Conservation (phyloP, 202 grass and related monocot species). For the Sporobolus alterniflorus region DNA sequence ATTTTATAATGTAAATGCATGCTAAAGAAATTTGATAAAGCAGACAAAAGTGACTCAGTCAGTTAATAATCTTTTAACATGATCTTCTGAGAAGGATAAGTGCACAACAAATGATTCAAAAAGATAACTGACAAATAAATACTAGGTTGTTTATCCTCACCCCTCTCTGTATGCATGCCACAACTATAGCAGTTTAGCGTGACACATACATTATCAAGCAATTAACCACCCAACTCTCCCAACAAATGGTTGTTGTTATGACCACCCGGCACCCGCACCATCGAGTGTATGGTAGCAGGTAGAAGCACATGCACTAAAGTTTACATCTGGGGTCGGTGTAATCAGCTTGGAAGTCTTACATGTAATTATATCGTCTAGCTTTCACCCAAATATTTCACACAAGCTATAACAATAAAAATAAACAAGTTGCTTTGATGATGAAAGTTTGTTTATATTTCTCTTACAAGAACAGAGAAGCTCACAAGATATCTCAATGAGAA, state of each 20-base stretch:
- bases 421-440: too few species aligned
- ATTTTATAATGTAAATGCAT: not conserved
- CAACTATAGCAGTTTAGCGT: not conserved
- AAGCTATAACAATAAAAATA: too few species aligned
- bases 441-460: too few species aligned
- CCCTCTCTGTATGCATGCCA: not conserved
- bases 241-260: slow-evolving; percentile 21
- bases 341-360: not conserved
- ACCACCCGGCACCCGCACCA: slow-evolving; percentile 14
- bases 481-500: too few species aligned
- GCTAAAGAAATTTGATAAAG: not conserved
- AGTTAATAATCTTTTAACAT: not conserved
- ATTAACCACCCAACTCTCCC: not conserved
- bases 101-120: not conserved
- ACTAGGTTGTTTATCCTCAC: not conserved
- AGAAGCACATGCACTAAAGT: slow-evolving; percentile 41
- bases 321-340: slow-evolving; percentile 7
- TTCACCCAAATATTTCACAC: slow-evolving; percentile 15
- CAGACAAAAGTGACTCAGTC: not conserved
- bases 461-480: too few species aligned
- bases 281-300: slow-evolving; percentile 19
- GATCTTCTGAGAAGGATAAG: not conserved
- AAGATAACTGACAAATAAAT: not conserved
- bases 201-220: not conserved
- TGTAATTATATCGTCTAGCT: slow-evolving; percentile 41